Base-by-base conservation (phyloP, 129 eudicot species). In the Chrysanthemum seticuspe region DNA sequence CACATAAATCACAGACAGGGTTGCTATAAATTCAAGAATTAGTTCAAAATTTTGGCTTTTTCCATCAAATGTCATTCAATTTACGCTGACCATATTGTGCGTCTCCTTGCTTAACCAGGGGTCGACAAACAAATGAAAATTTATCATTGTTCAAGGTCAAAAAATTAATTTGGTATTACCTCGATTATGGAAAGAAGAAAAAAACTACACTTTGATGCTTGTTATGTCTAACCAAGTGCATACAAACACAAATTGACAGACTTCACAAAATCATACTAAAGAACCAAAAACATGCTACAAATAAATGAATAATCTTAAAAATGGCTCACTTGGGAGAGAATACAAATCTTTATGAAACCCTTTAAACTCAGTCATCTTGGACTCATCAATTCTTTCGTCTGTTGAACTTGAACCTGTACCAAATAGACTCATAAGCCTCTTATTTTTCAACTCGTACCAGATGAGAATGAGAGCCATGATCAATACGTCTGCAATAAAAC, bases 261-360 rank as follows among this genome's bases (percentile, higher is more conserved):
- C 56, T 13, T 5, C 16, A 67, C 19, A 67, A 18, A 1, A 23
- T 23, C 55, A 67, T 47, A 19, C 5, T 21, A 45, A 47, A 45
- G 34, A 66, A 16, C 14, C 34, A 13, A 10, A 13, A 23, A 40
- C 45, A 40, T 40, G 58, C 58, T 21, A 49, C 55, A 61, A 23
- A 23, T 23, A 23, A 23, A 1, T 23, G 25, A 13, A 27, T 2
- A 21, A 21, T 13, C 40, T 49, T 11, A 15, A 45, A 47, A 44
- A 23, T 23, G 13, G 71, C 57, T 66, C 57, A 47, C 71, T 47
- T 66, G 70, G 16, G 70, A 65, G 54, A 40, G 54, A 65, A 15
- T 36, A 1, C 63, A 58, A 18, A 58, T 58, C 63, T 58, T 25
- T 23, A 60, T 60, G 65, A 25, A 60, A 60, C 40, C 9, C 44